phyloP scores from a whole-genome alignment of 176 grass and related monocot species.

The Cenchrus americanus region DNA sequence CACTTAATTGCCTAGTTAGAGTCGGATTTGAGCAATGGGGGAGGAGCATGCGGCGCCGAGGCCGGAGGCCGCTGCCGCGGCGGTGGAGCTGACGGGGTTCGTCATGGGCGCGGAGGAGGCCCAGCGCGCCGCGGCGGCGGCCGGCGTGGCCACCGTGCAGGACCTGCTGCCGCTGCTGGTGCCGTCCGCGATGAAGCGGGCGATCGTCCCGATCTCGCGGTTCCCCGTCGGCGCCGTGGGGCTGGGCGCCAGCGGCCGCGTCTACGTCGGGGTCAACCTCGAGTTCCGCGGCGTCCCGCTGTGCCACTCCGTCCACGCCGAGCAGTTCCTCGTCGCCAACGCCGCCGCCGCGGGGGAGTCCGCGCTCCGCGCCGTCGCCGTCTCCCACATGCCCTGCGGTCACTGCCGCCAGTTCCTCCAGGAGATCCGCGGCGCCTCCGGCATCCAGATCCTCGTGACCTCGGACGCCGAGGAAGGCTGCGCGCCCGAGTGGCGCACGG shows the following conservation, averaged over 20 bases:
- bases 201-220: slow-evolving; percentile 64
- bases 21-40: slow-evolving; percentile 63
- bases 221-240: slow-evolving; percentile 89
- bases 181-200: slow-evolving; percentile 63
- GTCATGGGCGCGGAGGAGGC: slow-evolving; percentile 75
- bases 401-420: slow-evolving; percentile 99
- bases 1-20: background rate
- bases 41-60: slow-evolving; percentile 44
- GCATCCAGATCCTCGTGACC: slow-evolving; percentile 84
- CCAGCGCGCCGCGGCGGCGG: slow-evolving; percentile 51
- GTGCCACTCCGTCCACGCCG: slow-evolving; percentile 77
- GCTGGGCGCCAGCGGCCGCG: slow-evolving; percentile 71
- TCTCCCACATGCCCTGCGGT: slow-evolving; percentile 90
- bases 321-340: slow-evolving; percentile 90
- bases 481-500: slow-evolving; percentile 59
- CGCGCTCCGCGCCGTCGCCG: slow-evolving; percentile 76
- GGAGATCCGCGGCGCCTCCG: slow-evolving; percentile 77
- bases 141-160: slow-evolving; percentile 56
- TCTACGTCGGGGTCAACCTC: slow-evolving; percentile 89
- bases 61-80: slow-evolving; percentile 31
- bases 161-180: slow-evolving; percentile 82
- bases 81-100: slow-evolving; percentile 60
- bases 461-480: slow-evolving; percentile 54
- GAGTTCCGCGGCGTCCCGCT: slow-evolving; percentile 76
- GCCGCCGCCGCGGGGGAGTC: slow-evolving; percentile 70